These are phyloP conservation scores for Xylaria multiplex DNA, from an alignment of 2,329 filamentous ascomycete genomes.

Conservation along the genomic window DNA sequence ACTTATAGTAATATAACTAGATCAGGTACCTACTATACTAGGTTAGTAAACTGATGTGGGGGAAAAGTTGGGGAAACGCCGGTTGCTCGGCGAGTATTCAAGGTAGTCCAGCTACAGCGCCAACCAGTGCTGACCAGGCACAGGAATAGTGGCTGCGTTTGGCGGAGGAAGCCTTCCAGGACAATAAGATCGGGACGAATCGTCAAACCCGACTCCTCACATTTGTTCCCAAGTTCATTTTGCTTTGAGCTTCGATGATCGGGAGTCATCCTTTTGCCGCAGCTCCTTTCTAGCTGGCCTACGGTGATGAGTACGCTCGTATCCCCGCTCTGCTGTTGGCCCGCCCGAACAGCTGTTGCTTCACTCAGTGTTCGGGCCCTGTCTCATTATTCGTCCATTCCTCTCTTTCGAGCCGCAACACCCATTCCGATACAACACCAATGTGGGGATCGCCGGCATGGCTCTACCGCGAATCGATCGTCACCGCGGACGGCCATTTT, in stretches of 20 bases:
- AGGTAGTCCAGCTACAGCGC: not conserved
- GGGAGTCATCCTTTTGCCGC: constrained; percentile 36
- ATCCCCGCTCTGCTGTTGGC: constrained; percentile 41
- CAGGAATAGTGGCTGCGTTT: constrained; percentile 1
- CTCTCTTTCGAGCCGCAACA: constrained; percentile 21
- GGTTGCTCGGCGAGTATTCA: not conserved
- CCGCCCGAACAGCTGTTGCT: constrained; percentile 36
- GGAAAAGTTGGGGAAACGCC: constrained; percentile 35
- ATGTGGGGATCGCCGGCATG: constrained; percentile 40
- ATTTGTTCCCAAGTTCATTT: constrained; percentile 3
- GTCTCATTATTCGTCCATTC: constrained; percentile 17
- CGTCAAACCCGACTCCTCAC: constrained; percentile 9
- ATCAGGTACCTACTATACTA: not conserved
- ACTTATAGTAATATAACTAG: not conserved
- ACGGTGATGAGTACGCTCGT: constrained; percentile 46
- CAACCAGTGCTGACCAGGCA: constrained; percentile 2
- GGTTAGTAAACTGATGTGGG: constrained; percentile 26
- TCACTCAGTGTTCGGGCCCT: constrained; percentile 32
- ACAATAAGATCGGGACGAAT: constrained; percentile 9
- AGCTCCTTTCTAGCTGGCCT: constrained; percentile 45
- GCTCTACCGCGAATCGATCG: constrained; percentile 46
- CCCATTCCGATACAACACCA: constrained; percentile 37
- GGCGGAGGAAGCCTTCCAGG: constrained; percentile 2
- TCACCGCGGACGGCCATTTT: constrained; percentile 67
- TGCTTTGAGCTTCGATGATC: constrained; percentile 37